Evolutionary conservation across 1,284 basidiomycete genomes (phyloP).

Genomic region (Cutaneotrichosporon cyanovorans): DNA sequence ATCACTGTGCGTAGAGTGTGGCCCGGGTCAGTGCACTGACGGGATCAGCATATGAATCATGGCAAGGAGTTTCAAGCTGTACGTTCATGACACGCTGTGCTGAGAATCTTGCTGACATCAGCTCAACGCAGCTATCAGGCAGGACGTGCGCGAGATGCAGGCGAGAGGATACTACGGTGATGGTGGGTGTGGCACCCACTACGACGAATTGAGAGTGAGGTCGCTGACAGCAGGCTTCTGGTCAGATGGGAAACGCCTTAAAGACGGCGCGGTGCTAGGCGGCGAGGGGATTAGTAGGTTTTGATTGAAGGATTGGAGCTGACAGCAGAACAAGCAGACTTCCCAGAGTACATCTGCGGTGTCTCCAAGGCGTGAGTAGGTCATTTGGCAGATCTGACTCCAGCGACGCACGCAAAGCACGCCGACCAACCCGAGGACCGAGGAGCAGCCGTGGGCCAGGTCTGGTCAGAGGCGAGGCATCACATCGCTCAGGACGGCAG

Average conservation of each 20-base stretch:
- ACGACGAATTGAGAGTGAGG: too few relatives aligned
- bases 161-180: constrained; percentile 41
- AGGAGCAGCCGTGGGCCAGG: constrained; percentile 20
- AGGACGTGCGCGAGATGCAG: constrained; percentile 35
- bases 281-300: constrained; percentile 33
- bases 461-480: constrained; percentile 38
- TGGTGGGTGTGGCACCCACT: constrained; percentile 26
- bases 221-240: constrained; percentile 31
- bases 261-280: constrained; percentile 35
- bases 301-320: background rate
- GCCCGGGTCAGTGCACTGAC: too few relatives aligned
- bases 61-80: constrained; percentile 41
- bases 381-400: background rate
- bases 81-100: background rate
- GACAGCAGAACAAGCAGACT: constrained; percentile 27
- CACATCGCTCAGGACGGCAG: constrained; percentile 35
- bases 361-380: constrained; percentile 31
- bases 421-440: constrained; percentile 20
- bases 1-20: constrained; percentile 27
- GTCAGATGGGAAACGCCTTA: constrained; percentile 38
- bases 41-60: constrained; percentile 44
- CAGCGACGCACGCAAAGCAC: constrained; percentile 35
- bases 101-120: constrained; percentile 12
- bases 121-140: constrained; percentile 41
- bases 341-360: constrained; percentile 42